phyloP scores from a whole-genome alignment of 495 filamentous ascomycete genomes.

The Penicillium diatomitis region DNA sequence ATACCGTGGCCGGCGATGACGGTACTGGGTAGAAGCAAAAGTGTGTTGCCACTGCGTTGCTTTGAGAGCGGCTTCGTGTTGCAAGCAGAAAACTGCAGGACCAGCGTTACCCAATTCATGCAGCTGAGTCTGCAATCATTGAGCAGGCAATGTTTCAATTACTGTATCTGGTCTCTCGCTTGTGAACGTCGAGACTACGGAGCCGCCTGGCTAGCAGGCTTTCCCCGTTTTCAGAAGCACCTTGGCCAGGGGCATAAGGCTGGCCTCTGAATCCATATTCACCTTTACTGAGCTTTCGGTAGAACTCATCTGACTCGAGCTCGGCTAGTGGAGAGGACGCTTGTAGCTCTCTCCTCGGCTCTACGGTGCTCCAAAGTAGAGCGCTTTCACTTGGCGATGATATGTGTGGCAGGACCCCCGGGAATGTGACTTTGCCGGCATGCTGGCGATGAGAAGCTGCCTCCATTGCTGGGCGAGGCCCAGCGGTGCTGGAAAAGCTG shows the following conservation, averaged over 20 bases:
- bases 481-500: conserved; percentile 5
- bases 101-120: too few relatives aligned
- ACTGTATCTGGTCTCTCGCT: conserved; percentile 11
- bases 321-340: not conserved
- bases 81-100: too few relatives aligned
- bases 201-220: conserved; percentile 48
- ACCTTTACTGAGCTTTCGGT: conserved; percentile 59
- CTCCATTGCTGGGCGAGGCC: conserved; percentile 36
- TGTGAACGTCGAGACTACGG: conserved; percentile 39
- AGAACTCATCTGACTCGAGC: conserved; percentile 23
- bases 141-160: conserved; percentile 1
- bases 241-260: conserved; percentile 30
- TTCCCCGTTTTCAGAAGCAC: conserved; percentile 38
- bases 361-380: conserved; percentile 21
- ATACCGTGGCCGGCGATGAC: too few relatives aligned
- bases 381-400: conserved; percentile 6
- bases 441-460: conserved; percentile 49
- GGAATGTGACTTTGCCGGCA: conserved; percentile 39
- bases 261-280: conserved; percentile 58
- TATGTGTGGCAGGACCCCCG: conserved; percentile 2
- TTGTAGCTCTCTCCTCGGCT: conserved; percentile 9
- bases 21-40: too few relatives aligned
- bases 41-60: too few relatives aligned
- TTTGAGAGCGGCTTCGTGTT: too few relatives aligned
- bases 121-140: too few relatives aligned